Base-by-base conservation (phyloP, 495 filamentous ascomycete genomes). In the Aspergillus asperescens region DNA sequence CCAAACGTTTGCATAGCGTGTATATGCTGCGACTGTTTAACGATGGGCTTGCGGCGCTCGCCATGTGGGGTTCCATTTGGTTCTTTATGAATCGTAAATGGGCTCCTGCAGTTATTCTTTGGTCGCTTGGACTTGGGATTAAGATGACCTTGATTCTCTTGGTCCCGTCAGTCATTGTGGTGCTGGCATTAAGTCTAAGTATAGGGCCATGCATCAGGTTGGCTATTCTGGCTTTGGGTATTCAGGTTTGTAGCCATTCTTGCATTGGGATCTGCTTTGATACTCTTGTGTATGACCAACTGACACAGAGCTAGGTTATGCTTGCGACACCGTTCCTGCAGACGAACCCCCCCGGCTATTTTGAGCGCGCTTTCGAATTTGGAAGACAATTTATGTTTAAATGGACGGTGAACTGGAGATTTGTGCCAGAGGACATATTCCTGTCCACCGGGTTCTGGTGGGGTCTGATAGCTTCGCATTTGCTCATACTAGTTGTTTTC, bases 341-440 rank as follows among this genome's bases (percentile, higher is more conserved):
- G 7, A 65, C 66, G 27, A 86, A 89, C 58, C 69, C 84, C 13
- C 65, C 60, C 39, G 87, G 87, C 9, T 98, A 98, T 59, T 55
- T 90, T 4, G 75, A 77, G 25, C 74, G 86, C 43, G 90, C 93
- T 0, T 98, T 98, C 59, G 90, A 98, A 71, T 74, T 98, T 23
- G 87, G 87, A 23, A 77, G 93, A 39, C 80, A 84, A 57, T 98
- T 98, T 65, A 76, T 95, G 56, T 96, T 89, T 76, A 91, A 95
- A 65, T 97, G 93, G 93, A 97, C 93, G 0, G 93, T 98, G 51
- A 98, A 98, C 67, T 98, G 92, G 92, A 81, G 92, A 38, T 96
- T 98, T 58, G 67, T 96, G 5, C 82, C 84, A 10, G 89, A 96
- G 62, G 82, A 89, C 18, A 66, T 66, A 1, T 98, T 98, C 58